A percentile compares a stretch with the other conserved stretches of the same genome.
Conservation (phyloP, 768 basidiomycete genomes). For the Leccinum olivaceopallidum region DNA sequence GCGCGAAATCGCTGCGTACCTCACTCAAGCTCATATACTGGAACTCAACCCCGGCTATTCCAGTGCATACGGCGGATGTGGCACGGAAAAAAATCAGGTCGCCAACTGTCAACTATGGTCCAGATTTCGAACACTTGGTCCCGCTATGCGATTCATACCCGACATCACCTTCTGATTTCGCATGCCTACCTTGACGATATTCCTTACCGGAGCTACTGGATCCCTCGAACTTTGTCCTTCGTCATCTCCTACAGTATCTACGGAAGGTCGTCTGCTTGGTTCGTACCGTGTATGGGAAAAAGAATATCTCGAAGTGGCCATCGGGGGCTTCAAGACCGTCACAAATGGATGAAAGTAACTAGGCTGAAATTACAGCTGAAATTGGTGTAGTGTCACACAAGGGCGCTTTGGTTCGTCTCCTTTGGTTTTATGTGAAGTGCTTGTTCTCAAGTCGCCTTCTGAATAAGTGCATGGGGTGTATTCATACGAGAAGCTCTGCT, state of each 20-base stretch:
- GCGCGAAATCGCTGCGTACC: too few species aligned
- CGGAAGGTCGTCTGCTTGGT: conserved; percentile 92
- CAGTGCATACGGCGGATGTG: conserved; percentile 6
- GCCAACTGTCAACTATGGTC: conserved; percentile 57
- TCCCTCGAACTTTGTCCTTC: conserved; percentile 93
- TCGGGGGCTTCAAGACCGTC: conserved; percentile 79
- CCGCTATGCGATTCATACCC: conserved; percentile 63
- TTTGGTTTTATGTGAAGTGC: neutral
- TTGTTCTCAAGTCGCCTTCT: neutral
- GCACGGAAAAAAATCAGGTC: conserved; percentile 22
- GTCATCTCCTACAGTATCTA: conserved; percentile 71
- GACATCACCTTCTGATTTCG: conserved; percentile 58
- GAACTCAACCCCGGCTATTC: conserved; percentile 19
- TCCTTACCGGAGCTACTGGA: conserved; percentile 96
- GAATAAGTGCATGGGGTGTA: conserved; percentile 97
- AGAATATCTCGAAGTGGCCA: conserved; percentile 68
- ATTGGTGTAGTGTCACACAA: conserved; percentile 90
- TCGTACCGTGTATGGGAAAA: conserved; percentile 88
- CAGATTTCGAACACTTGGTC: conserved; percentile 72
- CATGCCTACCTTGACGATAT: conserved; percentile 65
- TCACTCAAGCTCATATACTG: conserved; percentile 3
- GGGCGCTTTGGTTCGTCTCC: conserved; percentile 83
- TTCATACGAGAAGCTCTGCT: conserved; percentile 90
- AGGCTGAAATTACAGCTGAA: conserved; percentile 68
- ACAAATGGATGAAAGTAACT: conserved; percentile 63